Conservation (phyloP, 106 monocot genomes). For the Amphibolis antarctica region DNA sequence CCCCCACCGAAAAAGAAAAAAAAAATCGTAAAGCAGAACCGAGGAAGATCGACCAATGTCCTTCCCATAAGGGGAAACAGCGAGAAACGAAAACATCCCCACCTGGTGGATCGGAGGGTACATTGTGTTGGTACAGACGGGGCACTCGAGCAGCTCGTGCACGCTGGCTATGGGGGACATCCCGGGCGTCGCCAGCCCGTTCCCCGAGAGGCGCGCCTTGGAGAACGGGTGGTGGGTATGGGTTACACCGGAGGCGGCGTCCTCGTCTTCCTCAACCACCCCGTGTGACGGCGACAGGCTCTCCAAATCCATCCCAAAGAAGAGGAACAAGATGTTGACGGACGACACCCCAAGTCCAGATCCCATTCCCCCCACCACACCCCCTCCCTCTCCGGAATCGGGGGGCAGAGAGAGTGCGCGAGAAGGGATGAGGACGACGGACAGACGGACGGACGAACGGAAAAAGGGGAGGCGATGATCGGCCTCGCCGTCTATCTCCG, state of each 20-base stretch:
- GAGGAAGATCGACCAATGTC: background rate
- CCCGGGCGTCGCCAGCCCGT: background rate
- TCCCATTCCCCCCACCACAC: too few relatives aligned
- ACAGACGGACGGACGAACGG: too few relatives aligned
- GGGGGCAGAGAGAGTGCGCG: too few relatives aligned
- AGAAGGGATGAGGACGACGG: too few relatives aligned
- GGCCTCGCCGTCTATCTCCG: too few relatives aligned
- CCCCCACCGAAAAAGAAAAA: background rate
- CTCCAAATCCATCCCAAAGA: too few relatives aligned
- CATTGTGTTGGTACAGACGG: conserved; percentile 48
- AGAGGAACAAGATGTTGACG: too few relatives aligned
- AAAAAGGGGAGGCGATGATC: too few relatives aligned
- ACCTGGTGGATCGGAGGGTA: conserved; percentile 44
- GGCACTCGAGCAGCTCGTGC: conserved; percentile 36
- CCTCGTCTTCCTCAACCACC: conserved; percentile 21
- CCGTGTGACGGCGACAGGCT: conserved; percentile 23
- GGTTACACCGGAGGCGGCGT: too few relatives aligned
- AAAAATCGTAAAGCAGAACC: background rate
- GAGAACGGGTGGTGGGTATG: conserved; percentile 5
- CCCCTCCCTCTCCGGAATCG: too few relatives aligned
- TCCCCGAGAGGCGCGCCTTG: background rate
- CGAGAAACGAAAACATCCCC: background rate
- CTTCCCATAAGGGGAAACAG: too few relatives aligned
- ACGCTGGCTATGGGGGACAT: conserved; percentile 15
- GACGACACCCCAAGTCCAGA: too few relatives aligned